Conservation (phyloP, 2,329 filamentous ascomycete species). For the Ustilaginoidea virens region DNA sequence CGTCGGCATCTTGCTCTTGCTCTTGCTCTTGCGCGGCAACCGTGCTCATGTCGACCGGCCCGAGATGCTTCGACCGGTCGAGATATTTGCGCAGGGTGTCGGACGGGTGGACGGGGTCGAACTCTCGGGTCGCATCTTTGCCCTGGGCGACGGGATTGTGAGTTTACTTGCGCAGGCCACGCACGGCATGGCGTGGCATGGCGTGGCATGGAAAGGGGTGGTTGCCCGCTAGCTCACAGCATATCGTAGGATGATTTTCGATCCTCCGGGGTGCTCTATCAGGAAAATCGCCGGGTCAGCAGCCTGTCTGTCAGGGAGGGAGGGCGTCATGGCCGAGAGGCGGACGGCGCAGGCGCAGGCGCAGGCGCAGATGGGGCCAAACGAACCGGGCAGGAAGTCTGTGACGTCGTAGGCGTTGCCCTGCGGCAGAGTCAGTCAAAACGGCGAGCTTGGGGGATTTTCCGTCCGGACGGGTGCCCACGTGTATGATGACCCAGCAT, state of each 20-base stretch:
- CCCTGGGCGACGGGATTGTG: constrained; percentile 28
- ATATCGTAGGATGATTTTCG: constrained; percentile 93
- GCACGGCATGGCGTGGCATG: background rate
- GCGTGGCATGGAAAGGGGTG: background rate
- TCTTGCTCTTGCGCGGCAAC: constrained; percentile 57
- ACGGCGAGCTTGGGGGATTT: too few relatives aligned
- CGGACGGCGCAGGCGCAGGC: too few relatives aligned
- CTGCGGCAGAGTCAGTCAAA: constrained; percentile 17
- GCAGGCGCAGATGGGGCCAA: too few relatives aligned
- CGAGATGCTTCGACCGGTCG: constrained; percentile 71
- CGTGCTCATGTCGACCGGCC: constrained; percentile 76
- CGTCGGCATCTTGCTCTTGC: constrained; percentile 57
- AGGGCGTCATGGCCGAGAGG: too few relatives aligned
- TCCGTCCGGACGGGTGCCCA: too few relatives aligned
- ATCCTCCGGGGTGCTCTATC: constrained; percentile 81
- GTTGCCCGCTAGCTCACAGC: constrained; percentile 34
- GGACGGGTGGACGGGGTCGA: constrained; percentile 74
- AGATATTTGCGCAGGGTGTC: constrained; percentile 81
- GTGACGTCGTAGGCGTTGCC: constrained; percentile 82
- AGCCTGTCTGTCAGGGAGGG: too few relatives aligned
- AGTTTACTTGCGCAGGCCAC: too few relatives aligned
- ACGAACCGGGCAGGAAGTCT: constrained; percentile 61
- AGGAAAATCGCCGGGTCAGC: too few relatives aligned
- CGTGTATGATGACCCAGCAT: constrained; percentile 86
- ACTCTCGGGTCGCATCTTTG: constrained; percentile 86